These are phyloP conservation scores for Euphorbia neoarborescens DNA, from an alignment of 441 rosid genomes.

Conservation along the genomic window DNA sequence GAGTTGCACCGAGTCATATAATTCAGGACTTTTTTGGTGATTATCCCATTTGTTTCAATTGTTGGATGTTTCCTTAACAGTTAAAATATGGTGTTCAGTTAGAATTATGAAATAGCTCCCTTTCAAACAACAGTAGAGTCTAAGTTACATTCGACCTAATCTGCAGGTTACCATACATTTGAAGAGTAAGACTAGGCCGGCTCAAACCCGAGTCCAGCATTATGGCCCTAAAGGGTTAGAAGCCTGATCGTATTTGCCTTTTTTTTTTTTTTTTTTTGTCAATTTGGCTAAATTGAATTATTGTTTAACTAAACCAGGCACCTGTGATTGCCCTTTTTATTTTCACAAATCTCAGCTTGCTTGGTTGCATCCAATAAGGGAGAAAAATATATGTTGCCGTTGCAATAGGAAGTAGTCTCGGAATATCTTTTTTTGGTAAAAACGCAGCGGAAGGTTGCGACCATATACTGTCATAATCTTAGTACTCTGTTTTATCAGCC, in stretches of 20 bases:
- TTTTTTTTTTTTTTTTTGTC: not conserved
- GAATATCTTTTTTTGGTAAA: constrained; percentile 15
- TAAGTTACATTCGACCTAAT: not conserved
- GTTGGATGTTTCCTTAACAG: not conserved
- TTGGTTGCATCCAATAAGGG: constrained; percentile 36
- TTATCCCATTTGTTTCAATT: no score
- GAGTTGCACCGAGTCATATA: no score
- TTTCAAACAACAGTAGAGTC: not conserved
- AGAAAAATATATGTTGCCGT: not conserved
- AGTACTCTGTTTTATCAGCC: constrained; percentile 8
- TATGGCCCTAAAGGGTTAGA: constrained; percentile 2
- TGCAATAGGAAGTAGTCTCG: constrained; percentile 17
- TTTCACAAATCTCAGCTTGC: constrained; percentile 46
- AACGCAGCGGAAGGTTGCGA: constrained; percentile 23
- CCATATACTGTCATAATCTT: constrained; percentile 12
- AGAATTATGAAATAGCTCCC: no score
- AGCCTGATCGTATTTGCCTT: constrained; percentile 16
- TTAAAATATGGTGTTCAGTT: not conserved
- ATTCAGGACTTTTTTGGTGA: no score
- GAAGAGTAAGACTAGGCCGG: constrained; percentile 10
- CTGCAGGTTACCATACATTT: constrained; percentile 22
- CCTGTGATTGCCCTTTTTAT: constrained; percentile 43
- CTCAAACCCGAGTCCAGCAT: not conserved
- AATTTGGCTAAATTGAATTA: constrained; percentile 31
- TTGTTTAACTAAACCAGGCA: constrained; percentile 41